Evolutionary conservation across 768 basidiomycete species (phyloP).

Genomic region (Lactarius tabidus): DNA sequence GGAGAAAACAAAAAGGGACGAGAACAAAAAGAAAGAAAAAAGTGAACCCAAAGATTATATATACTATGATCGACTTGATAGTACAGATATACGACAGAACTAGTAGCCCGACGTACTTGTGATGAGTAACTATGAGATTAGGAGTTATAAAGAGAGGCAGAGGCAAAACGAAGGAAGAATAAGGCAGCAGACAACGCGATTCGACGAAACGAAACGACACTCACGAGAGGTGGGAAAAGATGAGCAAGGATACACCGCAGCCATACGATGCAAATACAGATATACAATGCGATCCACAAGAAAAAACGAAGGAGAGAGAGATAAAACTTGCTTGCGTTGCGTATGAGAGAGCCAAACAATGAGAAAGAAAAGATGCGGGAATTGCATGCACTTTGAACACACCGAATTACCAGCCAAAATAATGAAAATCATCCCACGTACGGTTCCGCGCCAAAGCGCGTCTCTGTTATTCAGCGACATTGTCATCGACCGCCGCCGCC

Average conservation of each 20-base stretch:
- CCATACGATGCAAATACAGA: slow-evolving; percentile 17
- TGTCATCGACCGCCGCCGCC: background rate
- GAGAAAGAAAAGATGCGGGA: slow-evolving; percentile 1
- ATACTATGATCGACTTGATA: slow-evolving; percentile 26
- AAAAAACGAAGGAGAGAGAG: background rate
- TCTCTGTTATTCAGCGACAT: slow-evolving; percentile 24
- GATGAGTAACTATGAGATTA: slow-evolving; percentile 20
- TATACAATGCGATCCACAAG: slow-evolving; percentile 22
- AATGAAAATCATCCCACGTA: slow-evolving; percentile 69
- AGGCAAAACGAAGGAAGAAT: slow-evolving; percentile 7
- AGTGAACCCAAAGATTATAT: slow-evolving; percentile 26
- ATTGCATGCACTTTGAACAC: too few relatives aligned
- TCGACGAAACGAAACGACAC: background rate
- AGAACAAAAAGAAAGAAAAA: background rate
- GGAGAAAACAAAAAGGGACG: background rate
- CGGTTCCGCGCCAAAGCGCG: slow-evolving; percentile 54
- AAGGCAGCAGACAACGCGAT: background rate
- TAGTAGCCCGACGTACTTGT: slow-evolving; percentile 24
- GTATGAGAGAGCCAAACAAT: background rate
- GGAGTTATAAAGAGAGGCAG: background rate
- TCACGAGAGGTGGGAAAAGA: background rate
- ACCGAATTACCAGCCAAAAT: slow-evolving; percentile 56
- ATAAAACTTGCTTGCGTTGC: slow-evolving; percentile 15
- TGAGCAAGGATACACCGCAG: slow-evolving; percentile 10
- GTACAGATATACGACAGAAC: slow-evolving; percentile 27